Conservation (phyloP, 495 filamentous ascomycete species). For the Geopyxis carbonaria region DNA sequence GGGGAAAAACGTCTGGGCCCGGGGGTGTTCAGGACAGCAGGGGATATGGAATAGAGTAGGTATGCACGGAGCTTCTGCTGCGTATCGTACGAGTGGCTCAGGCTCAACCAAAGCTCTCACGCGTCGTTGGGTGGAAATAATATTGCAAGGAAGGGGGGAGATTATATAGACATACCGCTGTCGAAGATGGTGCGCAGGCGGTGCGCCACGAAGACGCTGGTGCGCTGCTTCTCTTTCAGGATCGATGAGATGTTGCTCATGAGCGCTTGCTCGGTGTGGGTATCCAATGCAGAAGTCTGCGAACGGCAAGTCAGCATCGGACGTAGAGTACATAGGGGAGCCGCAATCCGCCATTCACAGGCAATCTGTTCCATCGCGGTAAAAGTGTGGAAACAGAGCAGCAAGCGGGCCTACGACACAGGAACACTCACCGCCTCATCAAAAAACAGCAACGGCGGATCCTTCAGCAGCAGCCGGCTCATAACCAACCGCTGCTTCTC, state of each 20-base stretch:
- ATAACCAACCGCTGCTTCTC: conserved; percentile 92
- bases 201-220: conserved; percentile 89
- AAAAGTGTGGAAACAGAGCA: too few relatives aligned
- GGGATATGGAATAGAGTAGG: not conserved
- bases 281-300: conserved; percentile 80
- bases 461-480: conserved; percentile 71
- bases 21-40: conserved; percentile 3
- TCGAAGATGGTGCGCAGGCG: conserved; percentile 84
- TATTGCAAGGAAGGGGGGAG: not conserved
- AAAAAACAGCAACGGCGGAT: conserved; percentile 86
- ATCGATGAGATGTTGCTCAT: conserved; percentile 91
- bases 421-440: conserved; percentile 81
- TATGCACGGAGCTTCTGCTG: too few relatives aligned
- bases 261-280: conserved; percentile 82
- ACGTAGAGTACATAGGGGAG: too few relatives aligned
- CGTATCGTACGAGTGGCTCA: too few relatives aligned
- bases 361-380: too few relatives aligned
- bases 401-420: too few relatives aligned
- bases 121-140: too few relatives aligned
- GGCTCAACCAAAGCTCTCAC: too few relatives aligned
- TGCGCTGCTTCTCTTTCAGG: conserved; percentile 69
- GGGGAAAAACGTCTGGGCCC: not conserved
- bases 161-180: conserved; percentile 41
- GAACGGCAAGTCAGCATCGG: conserved; percentile 8
- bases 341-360: too few relatives aligned